phyloP scores from a whole-genome alignment of 2,329 filamentous ascomycete genomes.

The Paracoccidioides brasiliensis region DNA sequence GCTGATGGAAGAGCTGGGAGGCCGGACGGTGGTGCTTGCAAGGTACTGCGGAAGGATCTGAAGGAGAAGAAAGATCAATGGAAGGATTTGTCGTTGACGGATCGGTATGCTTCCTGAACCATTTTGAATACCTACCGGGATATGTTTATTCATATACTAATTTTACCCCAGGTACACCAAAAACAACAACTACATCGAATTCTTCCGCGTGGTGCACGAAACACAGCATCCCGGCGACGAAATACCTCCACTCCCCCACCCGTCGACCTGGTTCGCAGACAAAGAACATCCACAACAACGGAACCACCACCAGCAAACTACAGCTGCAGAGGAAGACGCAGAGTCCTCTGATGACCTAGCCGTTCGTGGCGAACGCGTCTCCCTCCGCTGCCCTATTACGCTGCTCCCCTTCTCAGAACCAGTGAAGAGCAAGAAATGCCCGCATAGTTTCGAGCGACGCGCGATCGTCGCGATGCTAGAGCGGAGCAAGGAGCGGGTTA shows the following conservation, averaged over 20 bases:
- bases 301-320: constrained; percentile 18
- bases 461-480: constrained; percentile 35
- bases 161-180: constrained; percentile 37
- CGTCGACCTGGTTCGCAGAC: constrained; percentile 49
- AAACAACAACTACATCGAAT: constrained; percentile 48
- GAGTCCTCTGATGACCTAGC: constrained; percentile 31
- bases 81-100: constrained; percentile 26
- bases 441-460: constrained; percentile 36
- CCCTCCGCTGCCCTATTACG: constrained; percentile 37
- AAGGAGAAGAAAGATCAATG: constrained; percentile 24
- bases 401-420: constrained; percentile 34
- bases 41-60: constrained; percentile 24
- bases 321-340: neutral
- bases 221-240: constrained; percentile 42
- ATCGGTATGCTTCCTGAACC: constrained; percentile 22
- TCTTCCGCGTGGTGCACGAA: constrained; percentile 50
- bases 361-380: constrained; percentile 33
- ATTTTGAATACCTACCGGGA: neutral
- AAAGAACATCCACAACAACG: constrained; percentile 14
- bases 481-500: constrained; percentile 16
- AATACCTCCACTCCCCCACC: constrained; percentile 39
- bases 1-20: neutral
- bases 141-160: constrained; percentile 5
- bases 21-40: constrained; percentile 7
- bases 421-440: constrained; percentile 36